These are phyloP conservation scores for Aspergillus sp. DNA, from an alignment of 2,329 filamentous ascomycete species.

Conservation along the genomic window DNA sequence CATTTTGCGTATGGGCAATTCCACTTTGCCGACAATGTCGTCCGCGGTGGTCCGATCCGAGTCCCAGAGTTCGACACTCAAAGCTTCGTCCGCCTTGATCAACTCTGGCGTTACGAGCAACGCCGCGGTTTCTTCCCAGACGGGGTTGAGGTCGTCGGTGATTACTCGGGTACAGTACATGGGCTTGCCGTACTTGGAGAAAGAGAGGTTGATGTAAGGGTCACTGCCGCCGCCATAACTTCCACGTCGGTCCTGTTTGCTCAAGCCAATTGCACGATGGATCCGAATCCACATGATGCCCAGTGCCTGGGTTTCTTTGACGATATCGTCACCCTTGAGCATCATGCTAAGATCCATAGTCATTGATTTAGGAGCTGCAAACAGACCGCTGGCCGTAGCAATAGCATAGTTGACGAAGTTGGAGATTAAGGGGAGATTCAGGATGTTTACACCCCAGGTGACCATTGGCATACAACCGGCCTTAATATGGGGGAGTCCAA, in stretches of 20 bases:
- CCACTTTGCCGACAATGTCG: constrained; percentile 92
- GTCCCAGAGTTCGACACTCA: constrained; percentile 95
- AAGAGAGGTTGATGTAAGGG: constrained; percentile 91
- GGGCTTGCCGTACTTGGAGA: constrained; percentile 95
- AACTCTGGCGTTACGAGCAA: constrained; percentile 84
- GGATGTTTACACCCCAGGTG: constrained; percentile 83
- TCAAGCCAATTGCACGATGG: constrained; percentile 81
- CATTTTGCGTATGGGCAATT: constrained; percentile 90
- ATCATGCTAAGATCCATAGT: constrained; percentile 88
- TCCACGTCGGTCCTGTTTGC: constrained; percentile 85
- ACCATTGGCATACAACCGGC: constrained; percentile 91
- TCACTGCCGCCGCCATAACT: constrained; percentile 86
- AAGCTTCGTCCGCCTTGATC: constrained; percentile 89
- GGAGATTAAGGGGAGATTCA: constrained; percentile 89
- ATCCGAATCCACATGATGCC: constrained; percentile 93
- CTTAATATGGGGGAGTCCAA: constrained; percentile 87
- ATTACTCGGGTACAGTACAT: constrained; percentile 98
- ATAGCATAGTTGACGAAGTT: constrained; percentile 98
- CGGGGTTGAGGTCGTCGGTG: constrained; percentile 87
- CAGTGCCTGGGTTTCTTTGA: constrained; percentile 80
- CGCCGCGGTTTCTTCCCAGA: constrained; percentile 86
- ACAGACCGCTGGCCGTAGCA: constrained; percentile 80
- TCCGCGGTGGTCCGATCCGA: constrained; percentile 90
- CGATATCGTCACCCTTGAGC: constrained; percentile 85
- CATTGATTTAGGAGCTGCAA: constrained; percentile 93